These are phyloP conservation scores for Rhytidhysteron rufulum DNA, from an alignment of 2,329 filamentous ascomycete genomes.

Conservation along the genomic window DNA sequence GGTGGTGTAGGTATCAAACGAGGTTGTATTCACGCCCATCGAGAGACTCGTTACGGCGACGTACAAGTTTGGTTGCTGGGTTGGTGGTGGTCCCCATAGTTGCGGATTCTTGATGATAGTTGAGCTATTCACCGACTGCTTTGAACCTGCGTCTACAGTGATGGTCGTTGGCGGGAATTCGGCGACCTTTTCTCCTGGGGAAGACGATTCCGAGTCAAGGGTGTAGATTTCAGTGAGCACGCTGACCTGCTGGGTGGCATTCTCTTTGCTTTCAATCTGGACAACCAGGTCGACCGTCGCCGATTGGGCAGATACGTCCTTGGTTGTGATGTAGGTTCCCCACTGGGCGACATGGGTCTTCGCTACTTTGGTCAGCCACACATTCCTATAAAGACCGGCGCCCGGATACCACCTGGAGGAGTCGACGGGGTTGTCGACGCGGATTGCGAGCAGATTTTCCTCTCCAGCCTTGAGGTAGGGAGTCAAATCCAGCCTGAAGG, in stretches of 20 bases:
- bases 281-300: constrained; percentile 46
- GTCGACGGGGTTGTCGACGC: constrained; percentile 48
- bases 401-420: constrained; percentile 55
- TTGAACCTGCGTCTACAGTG: constrained; percentile 29
- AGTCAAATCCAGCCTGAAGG: constrained; percentile 51
- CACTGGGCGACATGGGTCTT: constrained; percentile 47
- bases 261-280: constrained; percentile 45
- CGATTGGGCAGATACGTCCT: constrained; percentile 41
- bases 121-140: constrained; percentile 34
- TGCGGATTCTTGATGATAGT: constrained; percentile 35
- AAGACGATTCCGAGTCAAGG: constrained; percentile 30
- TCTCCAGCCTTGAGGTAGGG: constrained; percentile 31
- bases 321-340: constrained; percentile 49
- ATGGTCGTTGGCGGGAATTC: constrained; percentile 29
- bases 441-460: constrained; percentile 48
- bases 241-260: constrained; percentile 29
- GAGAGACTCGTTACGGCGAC: constrained; percentile 43
- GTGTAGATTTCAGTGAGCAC: constrained; percentile 41
- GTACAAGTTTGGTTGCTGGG: constrained; percentile 47
- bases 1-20: constrained; percentile 48
- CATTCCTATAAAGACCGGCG: constrained; percentile 51
- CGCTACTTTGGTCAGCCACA: constrained; percentile 51
- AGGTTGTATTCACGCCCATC: constrained; percentile 11
- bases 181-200: constrained; percentile 27
- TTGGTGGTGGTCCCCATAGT: constrained; percentile 48